phyloP scores from a whole-genome alignment of 2,329 filamentous ascomycete species.

The Talaromyces funiculosus region DNA sequence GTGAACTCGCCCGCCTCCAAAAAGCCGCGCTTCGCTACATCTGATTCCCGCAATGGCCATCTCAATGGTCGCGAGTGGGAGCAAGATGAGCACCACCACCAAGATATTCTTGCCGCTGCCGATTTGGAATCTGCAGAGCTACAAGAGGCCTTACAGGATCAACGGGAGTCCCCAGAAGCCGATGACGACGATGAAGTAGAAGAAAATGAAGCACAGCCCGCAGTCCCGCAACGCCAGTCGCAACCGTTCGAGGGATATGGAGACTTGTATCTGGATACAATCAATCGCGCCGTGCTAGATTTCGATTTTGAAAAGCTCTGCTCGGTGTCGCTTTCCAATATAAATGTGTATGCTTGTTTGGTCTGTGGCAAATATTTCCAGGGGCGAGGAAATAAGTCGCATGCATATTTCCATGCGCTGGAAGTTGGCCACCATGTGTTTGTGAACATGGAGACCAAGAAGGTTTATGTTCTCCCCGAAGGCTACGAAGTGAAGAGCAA shows the following conservation, averaged over 20 bases:
- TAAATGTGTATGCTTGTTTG: constrained; percentile 96
- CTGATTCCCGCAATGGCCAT: constrained; percentile 24
- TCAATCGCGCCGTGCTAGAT: constrained; percentile 85
- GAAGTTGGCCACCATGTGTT: constrained; percentile 96
- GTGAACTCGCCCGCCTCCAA: constrained; percentile 41
- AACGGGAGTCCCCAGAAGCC: constrained; percentile 27
- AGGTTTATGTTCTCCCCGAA: constrained; percentile 63
- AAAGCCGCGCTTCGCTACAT: constrained; percentile 38
- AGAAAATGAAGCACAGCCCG: constrained; percentile 30
- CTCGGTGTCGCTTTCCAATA: constrained; percentile 91
- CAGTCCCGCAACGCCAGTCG: constrained; percentile 55
- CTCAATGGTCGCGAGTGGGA: constrained; percentile 29
- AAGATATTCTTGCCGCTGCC: constrained; percentile 52
- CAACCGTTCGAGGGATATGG: constrained; percentile 83
- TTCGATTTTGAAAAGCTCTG: constrained; percentile 99
- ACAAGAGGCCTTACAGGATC: constrained; percentile 28
- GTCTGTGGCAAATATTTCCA: constrained; percentile 98
- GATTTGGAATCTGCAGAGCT: constrained; percentile 60
- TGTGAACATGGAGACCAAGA: constrained; percentile 76
- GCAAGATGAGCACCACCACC: constrained; percentile 31
- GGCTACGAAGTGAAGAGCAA: constrained; percentile 95
- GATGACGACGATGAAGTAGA: constrained; percentile 20
- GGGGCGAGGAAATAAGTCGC: constrained; percentile 84
- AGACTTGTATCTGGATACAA: constrained; percentile 95
- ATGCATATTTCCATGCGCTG: constrained; percentile 95